Conservation (phyloP, 768 basidiomycete genomes). For the Kondoa malvinella region DNA sequence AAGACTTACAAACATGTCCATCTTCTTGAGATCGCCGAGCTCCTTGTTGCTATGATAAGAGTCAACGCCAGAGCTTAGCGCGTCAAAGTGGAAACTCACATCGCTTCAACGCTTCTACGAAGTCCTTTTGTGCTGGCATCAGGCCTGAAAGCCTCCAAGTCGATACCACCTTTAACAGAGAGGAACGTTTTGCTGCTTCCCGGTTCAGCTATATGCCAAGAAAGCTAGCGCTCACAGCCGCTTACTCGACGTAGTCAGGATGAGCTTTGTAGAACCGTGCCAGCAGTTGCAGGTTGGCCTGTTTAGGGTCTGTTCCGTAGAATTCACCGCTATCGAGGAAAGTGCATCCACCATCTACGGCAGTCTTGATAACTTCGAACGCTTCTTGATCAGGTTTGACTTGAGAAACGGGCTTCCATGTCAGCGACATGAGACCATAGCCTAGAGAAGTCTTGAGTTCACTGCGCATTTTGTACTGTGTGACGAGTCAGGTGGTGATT, state of each 20-base stretch:
- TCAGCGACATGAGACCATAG: constrained; percentile 4
- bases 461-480: too few species aligned
- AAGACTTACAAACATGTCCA: constrained; percentile 54
- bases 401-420: background rate
- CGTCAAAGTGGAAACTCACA: background rate
- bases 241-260: constrained; percentile 34
- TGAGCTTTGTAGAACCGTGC: constrained; percentile 40
- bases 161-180: constrained; percentile 38
- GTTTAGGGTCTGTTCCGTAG: constrained; percentile 38
- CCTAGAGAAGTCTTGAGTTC: too few species aligned
- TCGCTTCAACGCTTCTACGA: background rate
- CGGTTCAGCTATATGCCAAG: background rate
- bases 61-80: constrained; percentile 2
- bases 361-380: constrained; percentile 46
- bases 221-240: background rate
- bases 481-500: too few species aligned
- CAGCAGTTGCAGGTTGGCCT: constrained; percentile 40
- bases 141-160: constrained; percentile 13
- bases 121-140: constrained; percentile 14
- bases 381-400: constrained; percentile 41
- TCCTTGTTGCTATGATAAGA: constrained; percentile 26
- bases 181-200: constrained; percentile 34
- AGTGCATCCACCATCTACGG: constrained; percentile 23
- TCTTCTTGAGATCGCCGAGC: constrained; percentile 40
- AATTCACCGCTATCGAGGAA: constrained; percentile 46